Conservation (phyloP, 768 basidiomycete species). For the Pisolithus sp. region DNA sequence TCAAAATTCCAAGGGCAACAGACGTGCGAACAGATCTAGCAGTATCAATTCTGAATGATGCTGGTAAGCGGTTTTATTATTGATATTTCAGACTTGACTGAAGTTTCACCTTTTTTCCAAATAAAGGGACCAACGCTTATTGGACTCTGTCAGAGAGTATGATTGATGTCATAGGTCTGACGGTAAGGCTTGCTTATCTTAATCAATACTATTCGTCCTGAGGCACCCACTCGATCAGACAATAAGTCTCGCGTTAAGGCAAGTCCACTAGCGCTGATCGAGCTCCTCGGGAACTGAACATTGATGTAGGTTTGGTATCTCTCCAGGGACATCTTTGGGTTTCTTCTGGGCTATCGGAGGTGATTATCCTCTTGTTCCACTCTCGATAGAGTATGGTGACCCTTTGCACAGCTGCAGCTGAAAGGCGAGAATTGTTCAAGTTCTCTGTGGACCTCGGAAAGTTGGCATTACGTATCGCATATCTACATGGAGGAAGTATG, state of each 20-base stretch:
- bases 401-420: slow-evolving; percentile 43
- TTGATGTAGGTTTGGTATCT: slow-evolving; percentile 52
- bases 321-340: slow-evolving; percentile 60
- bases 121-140: slow-evolving; percentile 58
- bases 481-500: slow-evolving; percentile 52
- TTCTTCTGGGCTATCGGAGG: slow-evolving; percentile 70
- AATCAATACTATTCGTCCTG: slow-evolving; percentile 1
- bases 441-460: slow-evolving; percentile 65
- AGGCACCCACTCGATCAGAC: background rate
- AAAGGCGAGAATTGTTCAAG: slow-evolving; percentile 55
- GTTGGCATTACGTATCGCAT: slow-evolving; percentile 61
- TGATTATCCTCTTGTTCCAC: slow-evolving; percentile 16
- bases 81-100: background rate
- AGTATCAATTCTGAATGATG: slow-evolving; percentile 62
- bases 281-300: background rate
- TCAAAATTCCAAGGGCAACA: slow-evolving; percentile 53
- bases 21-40: slow-evolving; percentile 57
- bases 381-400: background rate
- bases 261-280: background rate
- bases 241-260: background rate
- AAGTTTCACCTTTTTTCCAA: background rate
- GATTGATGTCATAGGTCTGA: slow-evolving; percentile 58
- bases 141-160: slow-evolving; percentile 57
- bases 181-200: slow-evolving; percentile 33
- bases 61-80: slow-evolving; percentile 34